Conservation (phyloP, 1,284 basidiomycete species). For the Phylloboletellus chloephorus region DNA sequence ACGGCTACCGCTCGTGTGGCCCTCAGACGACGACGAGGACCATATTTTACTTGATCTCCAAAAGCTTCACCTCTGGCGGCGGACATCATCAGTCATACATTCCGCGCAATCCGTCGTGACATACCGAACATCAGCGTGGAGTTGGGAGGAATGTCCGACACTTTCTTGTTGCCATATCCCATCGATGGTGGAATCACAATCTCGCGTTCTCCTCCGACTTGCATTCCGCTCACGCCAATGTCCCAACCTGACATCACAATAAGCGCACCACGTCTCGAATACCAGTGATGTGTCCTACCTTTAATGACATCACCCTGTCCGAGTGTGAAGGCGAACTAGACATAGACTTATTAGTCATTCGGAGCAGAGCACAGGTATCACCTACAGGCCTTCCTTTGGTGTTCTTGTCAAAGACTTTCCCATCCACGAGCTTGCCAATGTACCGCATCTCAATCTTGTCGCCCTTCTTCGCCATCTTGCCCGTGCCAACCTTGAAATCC, state of each 20-base stretch:
- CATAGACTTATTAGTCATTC: constrained; percentile 9
- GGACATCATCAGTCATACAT: constrained; percentile 13
- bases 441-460: constrained; percentile 84
- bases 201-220: constrained; percentile 83
- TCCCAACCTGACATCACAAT: constrained; percentile 70
- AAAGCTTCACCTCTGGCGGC: constrained; percentile 63
- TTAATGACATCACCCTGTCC: constrained; percentile 91
- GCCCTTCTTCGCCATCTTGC: constrained; percentile 82
- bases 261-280: not conserved
- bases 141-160: constrained; percentile 55
- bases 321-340: constrained; percentile 78
- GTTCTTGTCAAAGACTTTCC: constrained; percentile 88
- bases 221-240: constrained; percentile 88
- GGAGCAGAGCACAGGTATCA: constrained; percentile 11
- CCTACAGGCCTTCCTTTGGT: constrained; percentile 80
- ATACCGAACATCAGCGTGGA: constrained; percentile 70
- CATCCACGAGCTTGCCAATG: constrained; percentile 82
- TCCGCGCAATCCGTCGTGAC: constrained; percentile 24
- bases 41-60: constrained; percentile 57
- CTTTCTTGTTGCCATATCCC: constrained; percentile 62
- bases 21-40: too few species aligned
- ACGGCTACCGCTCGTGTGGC: constrained; percentile 20
- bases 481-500: constrained; percentile 76
- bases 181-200: constrained; percentile 71
- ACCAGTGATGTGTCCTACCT: constrained; percentile 40